Evolutionary conservation across 257 asterid species (phyloP), one percentile per base, ranked within the genome.

Genomic region (Nicotiana undulata): DNA sequence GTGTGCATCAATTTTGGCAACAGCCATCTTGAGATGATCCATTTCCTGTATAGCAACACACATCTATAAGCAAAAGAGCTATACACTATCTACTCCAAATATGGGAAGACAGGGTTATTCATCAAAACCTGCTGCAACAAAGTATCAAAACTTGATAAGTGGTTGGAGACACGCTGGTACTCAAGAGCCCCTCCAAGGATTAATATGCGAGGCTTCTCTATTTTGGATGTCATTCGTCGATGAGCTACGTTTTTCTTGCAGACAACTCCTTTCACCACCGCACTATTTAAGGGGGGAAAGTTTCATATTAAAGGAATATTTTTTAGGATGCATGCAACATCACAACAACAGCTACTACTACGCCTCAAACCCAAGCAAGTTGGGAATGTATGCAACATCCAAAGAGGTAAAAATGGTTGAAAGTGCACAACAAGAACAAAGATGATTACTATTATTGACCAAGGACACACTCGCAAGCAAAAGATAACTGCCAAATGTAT

Each of bases 21-120:
- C 97, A 83, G 97, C 97, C 99, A 95, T 95, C 90, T 93, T 95
- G 75, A 95, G 93, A 93, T 95, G 98, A 90, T 95, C 99, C 97
- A 91, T 95, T 86, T 95, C 99, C 98, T 95, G 89, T 52, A 81
- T 84, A 74, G 66, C 79, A 26, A 78, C 12, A 37, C 76, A 80
- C 77, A 81, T 75, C 79, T 82, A 76, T 64, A 76, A 86, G 86
- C 28, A 63, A 52, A 66, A 51, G 32, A 32, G 49, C 24, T 49
- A 53, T 26, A 63, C 60, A 72, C 77, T 72, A 72, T 72, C 15
- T 28, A 37, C 55, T 72, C 18, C 59, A 72, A 46, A 72, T 72
- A 24, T 72, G 10, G 76, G 76, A 37, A 67, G 72, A 79, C 70
- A 76, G 75, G 60, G 84, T 82, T 66, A 81, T 61, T 66, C 79